These are phyloP conservation scores for Rhizopus arrhizus DNA, from an alignment of 371 early-diverging fungal genomes.

Conservation along the genomic window DNA sequence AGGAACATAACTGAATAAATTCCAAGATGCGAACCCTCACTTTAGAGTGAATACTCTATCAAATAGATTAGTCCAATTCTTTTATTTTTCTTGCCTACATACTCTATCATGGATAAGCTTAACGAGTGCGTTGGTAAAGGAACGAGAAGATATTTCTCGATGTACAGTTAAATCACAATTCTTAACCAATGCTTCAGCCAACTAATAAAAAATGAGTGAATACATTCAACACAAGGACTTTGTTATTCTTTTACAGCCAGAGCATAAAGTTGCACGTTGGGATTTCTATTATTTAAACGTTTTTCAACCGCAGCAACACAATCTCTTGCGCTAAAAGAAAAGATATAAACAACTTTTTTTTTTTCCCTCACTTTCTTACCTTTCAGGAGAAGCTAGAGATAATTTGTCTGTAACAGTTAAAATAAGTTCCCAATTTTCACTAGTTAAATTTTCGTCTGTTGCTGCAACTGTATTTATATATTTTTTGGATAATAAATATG, in stretches of 20 bases:
- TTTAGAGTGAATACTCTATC: slow-evolving; percentile 70
- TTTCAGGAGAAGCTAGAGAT: slow-evolving; percentile 52
- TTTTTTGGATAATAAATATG: background rate
- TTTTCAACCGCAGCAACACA: slow-evolving; percentile 76
- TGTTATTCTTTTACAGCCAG: slow-evolving; percentile 53
- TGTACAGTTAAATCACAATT: slow-evolving; percentile 83
- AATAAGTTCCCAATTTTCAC: slow-evolving; percentile 93
- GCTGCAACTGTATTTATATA: slow-evolving; percentile 65
- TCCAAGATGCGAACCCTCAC: slow-evolving; percentile 82
- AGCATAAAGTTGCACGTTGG: slow-evolving; percentile 84
- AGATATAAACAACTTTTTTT: background rate
- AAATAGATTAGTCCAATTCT: background rate
- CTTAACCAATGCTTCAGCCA: slow-evolving; percentile 86
- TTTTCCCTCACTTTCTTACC: slow-evolving; percentile 27
- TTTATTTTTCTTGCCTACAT: slow-evolving; percentile 9
- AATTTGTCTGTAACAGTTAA: slow-evolving; percentile 88
- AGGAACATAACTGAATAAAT: slow-evolving; percentile 88
- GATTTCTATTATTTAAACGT: slow-evolving; percentile 76
- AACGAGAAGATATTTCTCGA: slow-evolving; percentile 84
- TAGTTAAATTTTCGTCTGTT: slow-evolving; percentile 87
- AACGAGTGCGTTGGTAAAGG: slow-evolving; percentile 81
- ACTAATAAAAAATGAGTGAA: slow-evolving; percentile 32
- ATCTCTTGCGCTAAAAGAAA: slow-evolving; percentile 61
- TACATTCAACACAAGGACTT: background rate
- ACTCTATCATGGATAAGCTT: slow-evolving; percentile 76